A percentile compares a stretch with the other conserved stretches of the same genome.
These are phyloP conservation scores for Prunus campanulata DNA, from an alignment of 306 rosid genomes.

Conservation along the genomic window DNA sequence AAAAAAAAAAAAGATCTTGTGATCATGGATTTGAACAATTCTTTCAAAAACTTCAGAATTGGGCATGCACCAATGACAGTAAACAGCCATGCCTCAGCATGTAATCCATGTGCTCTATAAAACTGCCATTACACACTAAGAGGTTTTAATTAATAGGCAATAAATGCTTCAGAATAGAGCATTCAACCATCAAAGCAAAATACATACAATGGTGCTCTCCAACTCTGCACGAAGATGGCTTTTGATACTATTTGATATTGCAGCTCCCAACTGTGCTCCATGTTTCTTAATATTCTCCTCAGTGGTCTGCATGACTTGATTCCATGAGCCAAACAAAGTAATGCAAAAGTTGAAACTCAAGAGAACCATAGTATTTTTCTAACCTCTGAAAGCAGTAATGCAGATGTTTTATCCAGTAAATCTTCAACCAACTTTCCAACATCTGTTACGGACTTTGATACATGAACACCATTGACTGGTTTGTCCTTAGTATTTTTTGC, in stretches of 20 bases:
- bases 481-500: conserved; percentile 47
- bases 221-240: conserved; percentile 63
- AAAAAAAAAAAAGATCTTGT: not conserved
- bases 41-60: not conserved
- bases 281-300: conserved; percentile 57
- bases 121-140: not conserved
- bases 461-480: conserved; percentile 32
- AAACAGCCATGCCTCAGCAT: not conserved
- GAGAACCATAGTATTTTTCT: conserved; percentile 8
- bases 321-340: conserved; percentile 18
- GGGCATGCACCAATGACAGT: not conserved
- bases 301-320: conserved; percentile 50
- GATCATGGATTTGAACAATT: not conserved
- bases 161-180: not conserved
- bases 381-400: conserved; percentile 74
- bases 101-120: not conserved
- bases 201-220: conserved; percentile 73
- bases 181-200: not conserved
- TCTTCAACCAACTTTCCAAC: conserved; percentile 71
- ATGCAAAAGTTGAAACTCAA: not conserved
- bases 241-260: conserved; percentile 54
- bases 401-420: conserved; percentile 69
- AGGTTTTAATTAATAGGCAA: not conserved
- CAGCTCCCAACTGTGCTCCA: conserved; percentile 59
- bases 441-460: conserved; percentile 45